Base-by-base conservation (phyloP, 495 filamentous ascomycete species). In the Aspergillus ellipticus region DNA sequence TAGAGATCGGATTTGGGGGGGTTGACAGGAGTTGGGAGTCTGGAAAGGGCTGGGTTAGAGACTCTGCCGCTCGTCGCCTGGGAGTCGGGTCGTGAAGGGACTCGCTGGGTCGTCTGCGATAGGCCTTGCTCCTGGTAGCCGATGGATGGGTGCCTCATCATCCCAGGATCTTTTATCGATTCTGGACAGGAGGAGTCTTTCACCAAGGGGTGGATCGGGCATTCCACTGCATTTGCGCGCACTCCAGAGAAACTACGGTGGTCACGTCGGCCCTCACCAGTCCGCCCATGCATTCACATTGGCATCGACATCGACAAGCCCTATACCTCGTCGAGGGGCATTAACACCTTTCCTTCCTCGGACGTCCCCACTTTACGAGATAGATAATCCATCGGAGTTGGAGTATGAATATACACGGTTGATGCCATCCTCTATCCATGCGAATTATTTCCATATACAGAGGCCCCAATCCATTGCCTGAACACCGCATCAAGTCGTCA, bases 401-500 rank as follows among this genome's bases (percentile, higher is more conserved):
- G 3, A 15, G 11, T 39, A 5, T 39, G 3, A 15, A 5, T 39
- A 5, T 39, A 39, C 3, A 15, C 24, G 24, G 3, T 28, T 28
- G 24, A 37, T 37, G 33, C 4, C 33, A 37, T 37, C 11, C 4
- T n/a, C 16, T 41, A 22, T 26, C 29, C 31, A 52, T 22, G 31
- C 49, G 9, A 28, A 29, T 16, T 16, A 28, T 15, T 42, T 35
- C 49, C 17, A 39, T 39, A 52, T 37, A 21, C 7, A 42, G 33
- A 52, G 16, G 21, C 37, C 31, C 31, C 22, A 2, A 17, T 39
- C 35, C 22, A 48, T 17, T 57, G 50, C 45, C 57, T 37, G 59
- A 69, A 72, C 66, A 62, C 69, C 62, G 63, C 68, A 62, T 69
- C 47, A 64, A 43, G 50, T 68, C 69, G 64, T 66, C 24, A 65